Evolutionary conservation across 768 basidiomycete genomes (phyloP).

Genomic region (Dentipellis sp.): DNA sequence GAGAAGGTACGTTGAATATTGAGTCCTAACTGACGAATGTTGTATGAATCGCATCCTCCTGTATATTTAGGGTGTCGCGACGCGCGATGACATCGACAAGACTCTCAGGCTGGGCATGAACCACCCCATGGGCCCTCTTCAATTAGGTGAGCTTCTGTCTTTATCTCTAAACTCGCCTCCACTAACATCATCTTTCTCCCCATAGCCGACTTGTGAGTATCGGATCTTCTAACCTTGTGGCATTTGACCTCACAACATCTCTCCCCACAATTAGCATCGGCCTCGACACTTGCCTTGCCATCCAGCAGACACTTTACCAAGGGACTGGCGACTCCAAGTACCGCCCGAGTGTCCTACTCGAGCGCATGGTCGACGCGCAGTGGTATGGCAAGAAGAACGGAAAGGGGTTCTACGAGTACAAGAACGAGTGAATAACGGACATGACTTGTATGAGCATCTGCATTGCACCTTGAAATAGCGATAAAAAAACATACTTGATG

Average conservation of each 20-base stretch:
- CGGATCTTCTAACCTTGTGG: not conserved
- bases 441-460: not conserved
- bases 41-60: not conserved
- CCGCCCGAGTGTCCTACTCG: slow-evolving; percentile 80
- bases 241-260: not conserved
- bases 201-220: slow-evolving; percentile 27
- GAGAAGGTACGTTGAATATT: slow-evolving; percentile 52
- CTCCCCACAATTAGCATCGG: slow-evolving; percentile 56
- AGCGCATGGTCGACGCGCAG: slow-evolving; percentile 94
- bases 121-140: slow-evolving; percentile 91
- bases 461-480: no score
- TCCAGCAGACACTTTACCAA: slow-evolving; percentile 81
- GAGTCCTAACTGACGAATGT: not conserved
- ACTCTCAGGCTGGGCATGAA: slow-evolving; percentile 91
- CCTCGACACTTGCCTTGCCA: slow-evolving; percentile 93
- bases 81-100: slow-evolving; percentile 91
- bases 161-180: not conserved
- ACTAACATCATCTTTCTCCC: not conserved
- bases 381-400: slow-evolving; percentile 92
- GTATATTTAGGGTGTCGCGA: slow-evolving; percentile 65
- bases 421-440: not conserved
- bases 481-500: no score
- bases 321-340: slow-evolving; percentile 95
- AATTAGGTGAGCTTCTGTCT: slow-evolving; percentile 45
- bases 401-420: slow-evolving; percentile 91